Conservation (phyloP, 345 rosid genomes). For the Camelina neglecta region DNA sequence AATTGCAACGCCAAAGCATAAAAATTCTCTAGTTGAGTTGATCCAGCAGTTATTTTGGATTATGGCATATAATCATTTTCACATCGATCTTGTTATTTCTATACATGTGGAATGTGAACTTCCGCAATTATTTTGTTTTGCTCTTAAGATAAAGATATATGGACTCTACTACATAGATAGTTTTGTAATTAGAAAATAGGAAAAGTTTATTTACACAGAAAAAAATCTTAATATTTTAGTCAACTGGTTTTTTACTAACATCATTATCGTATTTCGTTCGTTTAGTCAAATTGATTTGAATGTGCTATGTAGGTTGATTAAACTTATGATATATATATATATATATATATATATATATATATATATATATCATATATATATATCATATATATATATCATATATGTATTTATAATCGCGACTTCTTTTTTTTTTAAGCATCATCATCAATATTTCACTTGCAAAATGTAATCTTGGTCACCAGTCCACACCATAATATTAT, state of each 20-base stretch:
- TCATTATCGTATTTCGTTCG: not conserved
- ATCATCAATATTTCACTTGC: not conserved
- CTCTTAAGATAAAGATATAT: not conserved
- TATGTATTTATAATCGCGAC: not conserved
- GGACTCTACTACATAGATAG: not conserved
- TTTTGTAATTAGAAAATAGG: no score
- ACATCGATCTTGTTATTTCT: slow-evolving; percentile 32
- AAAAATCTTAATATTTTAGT: not conserved
- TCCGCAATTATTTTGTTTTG: slow-evolving; percentile 3
- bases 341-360: no score
- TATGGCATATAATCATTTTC: slow-evolving; percentile 33
- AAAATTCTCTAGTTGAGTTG: slow-evolving; percentile 9
- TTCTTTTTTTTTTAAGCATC: not conserved
- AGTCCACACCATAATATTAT: not conserved
- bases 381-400: no score
- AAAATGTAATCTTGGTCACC: not conserved
- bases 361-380: no score
- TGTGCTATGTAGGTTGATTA: not conserved
- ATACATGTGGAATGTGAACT: not conserved
- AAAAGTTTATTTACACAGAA: not conserved
- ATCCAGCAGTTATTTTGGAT: slow-evolving; percentile 37
- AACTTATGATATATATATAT: no score
- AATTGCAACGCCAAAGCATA: slow-evolving; percentile 17
- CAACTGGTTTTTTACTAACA: not conserved
- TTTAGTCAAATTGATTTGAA: not conserved